A percentile compares a stretch with the other conserved stretches of the same genome.
phyloP scores from a whole-genome alignment of 2,329 filamentous ascomycete species.

The Cercospora sp. region DNA sequence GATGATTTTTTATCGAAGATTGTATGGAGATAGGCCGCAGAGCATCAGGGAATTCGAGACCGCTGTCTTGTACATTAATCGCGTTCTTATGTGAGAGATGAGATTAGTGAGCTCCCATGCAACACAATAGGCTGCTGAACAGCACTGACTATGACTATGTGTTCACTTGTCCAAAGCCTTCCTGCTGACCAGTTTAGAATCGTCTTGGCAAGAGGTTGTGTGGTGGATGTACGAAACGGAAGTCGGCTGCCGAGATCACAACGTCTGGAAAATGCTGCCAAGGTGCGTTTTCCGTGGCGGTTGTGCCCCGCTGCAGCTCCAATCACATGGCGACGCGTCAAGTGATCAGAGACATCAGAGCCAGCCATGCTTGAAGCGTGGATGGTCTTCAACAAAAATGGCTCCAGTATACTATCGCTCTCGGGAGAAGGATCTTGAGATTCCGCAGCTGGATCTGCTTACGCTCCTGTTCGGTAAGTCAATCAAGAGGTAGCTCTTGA shows the following conservation, averaged over 20 bases:
- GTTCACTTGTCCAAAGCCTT: too few species aligned
- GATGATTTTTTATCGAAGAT: background rate
- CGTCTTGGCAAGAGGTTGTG: too few species aligned
- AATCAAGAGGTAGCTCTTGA: background rate
- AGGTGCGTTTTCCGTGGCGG: background rate
- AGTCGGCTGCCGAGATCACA: background rate
- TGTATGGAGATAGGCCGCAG: too few species aligned
- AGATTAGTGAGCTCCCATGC: too few species aligned
- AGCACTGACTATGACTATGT: too few species aligned
- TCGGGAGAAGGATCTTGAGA: slow-evolving; percentile 12
- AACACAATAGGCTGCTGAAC: too few species aligned
- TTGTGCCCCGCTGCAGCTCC: background rate
- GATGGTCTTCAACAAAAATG: background rate
- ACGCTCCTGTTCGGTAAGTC: slow-evolving; percentile 43
- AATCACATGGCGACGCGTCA: background rate
- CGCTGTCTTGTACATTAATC: too few species aligned
- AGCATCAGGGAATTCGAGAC: too few species aligned
- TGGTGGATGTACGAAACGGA: background rate
- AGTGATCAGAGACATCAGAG: background rate
- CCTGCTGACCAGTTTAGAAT: too few species aligned
- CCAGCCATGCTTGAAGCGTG: background rate
- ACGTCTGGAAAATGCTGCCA: background rate
- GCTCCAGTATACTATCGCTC: slow-evolving; percentile 5
- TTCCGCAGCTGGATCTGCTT: slow-evolving; percentile 42
- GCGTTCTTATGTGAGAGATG: too few species aligned